Base-by-base conservation (phyloP, 257 asterid genomes). In the Solanum paucissectum region DNA sequence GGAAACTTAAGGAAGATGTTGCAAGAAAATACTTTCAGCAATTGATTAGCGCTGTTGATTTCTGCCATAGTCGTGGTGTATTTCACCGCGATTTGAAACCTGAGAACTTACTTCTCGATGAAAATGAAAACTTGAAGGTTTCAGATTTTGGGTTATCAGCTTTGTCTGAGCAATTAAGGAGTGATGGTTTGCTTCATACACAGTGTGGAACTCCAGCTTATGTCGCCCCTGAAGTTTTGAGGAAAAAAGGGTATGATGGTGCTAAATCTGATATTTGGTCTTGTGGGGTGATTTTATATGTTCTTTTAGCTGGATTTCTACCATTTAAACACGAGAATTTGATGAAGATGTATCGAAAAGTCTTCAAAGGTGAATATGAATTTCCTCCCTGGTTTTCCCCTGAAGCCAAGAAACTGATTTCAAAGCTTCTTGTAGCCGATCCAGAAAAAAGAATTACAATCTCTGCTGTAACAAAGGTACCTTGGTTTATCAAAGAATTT, bases 31-130 rank as follows among this genome's bases (percentile, higher is more conserved):
- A 94, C 81, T 94, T 95, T 32, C 98, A 95, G 88, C 98, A 95
- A 91, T 93, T 95, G 34, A 90, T 95, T 1, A 90, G 94, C 86
- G 98, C 98, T 4, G 93, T 95, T 21, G 98, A 95, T 38, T 95
- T 90, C 86, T 95, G 98, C 88, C 98, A 95, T 88, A 94, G 97
- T 91, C 98, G 98, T 6, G 98, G 98, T 16, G 98, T 95, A 12
- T 91, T 87, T 12, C 98, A 95, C 88, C 79, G 98, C 0, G 98
- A 95, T 83, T 87, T 95, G 11, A 95, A 95, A 89, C 98, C 97
- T 12, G 98, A 95, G 42, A 95, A 95, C 87, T 90, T 95, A 32
- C 93, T 95, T 12, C 93, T 95, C 9, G 97, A 94, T n/a, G 98
- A 94, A 4, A 87, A 92, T 25, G 98, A 89, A 6, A 89, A 94